Evolutionary conservation across 2,329 filamentous ascomycete genomes (phyloP).

Genomic region (Coniosporium tulheliwenetii): DNA sequence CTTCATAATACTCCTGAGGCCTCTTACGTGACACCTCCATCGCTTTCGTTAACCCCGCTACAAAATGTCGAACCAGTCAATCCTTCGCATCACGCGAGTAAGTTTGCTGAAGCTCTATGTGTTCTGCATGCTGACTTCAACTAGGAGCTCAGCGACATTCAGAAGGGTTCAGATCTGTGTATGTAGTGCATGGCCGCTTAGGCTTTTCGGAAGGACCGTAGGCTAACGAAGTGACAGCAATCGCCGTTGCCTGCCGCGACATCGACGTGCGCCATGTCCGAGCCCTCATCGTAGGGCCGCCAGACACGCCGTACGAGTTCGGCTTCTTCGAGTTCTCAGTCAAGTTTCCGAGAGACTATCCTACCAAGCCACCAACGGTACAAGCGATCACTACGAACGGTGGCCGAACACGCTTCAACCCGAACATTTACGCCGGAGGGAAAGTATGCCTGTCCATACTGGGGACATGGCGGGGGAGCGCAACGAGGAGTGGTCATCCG

Average conservation of each 20-base stretch:
- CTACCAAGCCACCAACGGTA: conserved; percentile 45
- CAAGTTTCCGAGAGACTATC: conserved; percentile 54
- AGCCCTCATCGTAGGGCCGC: conserved; percentile 80
- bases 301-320: conserved; percentile 91
- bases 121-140: neutral
- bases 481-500: conserved; percentile 92
- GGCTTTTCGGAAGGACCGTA: neutral
- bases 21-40: no score
- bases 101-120: conserved; percentile 10
- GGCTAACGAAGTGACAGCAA: conserved; percentile 35
- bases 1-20: no score
- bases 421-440: conserved; percentile 84
- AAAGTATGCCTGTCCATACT: conserved; percentile 68
- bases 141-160: conserved; percentile 74
- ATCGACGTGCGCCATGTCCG: conserved; percentile 76
- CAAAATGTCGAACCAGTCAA: conserved; percentile 65
- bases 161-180: conserved; percentile 75
- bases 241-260: conserved; percentile 78
- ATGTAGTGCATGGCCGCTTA: conserved; percentile 18
- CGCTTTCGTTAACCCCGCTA: no score
- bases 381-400: conserved; percentile 70
- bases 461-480: conserved; percentile 87
- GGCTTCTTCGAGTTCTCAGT: conserved; percentile 80
- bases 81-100: conserved; percentile 77
- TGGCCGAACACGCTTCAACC: conserved; percentile 84